These are phyloP conservation scores for Fraxinus quadrangulata DNA, from an alignment of 257 asterid species.

Conservation along the genomic window DNA sequence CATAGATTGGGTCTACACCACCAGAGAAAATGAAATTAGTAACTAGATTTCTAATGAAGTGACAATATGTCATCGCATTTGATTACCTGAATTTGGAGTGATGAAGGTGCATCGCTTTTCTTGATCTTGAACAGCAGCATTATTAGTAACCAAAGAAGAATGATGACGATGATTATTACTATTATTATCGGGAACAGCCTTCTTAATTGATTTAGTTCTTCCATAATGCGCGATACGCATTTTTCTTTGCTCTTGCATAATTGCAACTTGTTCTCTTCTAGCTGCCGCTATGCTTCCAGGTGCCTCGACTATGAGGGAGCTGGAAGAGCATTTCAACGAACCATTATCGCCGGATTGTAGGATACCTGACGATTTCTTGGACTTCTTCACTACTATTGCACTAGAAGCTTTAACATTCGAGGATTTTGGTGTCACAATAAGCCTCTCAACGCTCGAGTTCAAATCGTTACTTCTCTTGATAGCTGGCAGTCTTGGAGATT, in stretches of 20 bases:
- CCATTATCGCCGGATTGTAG: slow-evolving; percentile 14
- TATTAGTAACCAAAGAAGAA: slow-evolving; percentile 16
- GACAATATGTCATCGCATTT: too few species aligned
- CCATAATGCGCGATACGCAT: slow-evolving; percentile 80
- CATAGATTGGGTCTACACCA: slow-evolving; percentile 61
- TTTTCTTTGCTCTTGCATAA: slow-evolving; percentile 66
- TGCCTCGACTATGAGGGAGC: slow-evolving; percentile 41
- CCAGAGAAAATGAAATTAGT: not conserved
- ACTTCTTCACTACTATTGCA: slow-evolving; percentile 34
- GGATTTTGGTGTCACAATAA: slow-evolving; percentile 24
- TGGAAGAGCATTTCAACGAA: slow-evolving; percentile 38
- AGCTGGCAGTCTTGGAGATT: slow-evolving; percentile 50
- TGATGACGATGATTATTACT: not conserved
- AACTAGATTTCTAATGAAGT: not conserved
- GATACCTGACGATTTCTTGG: slow-evolving; percentile 27
- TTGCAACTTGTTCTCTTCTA: slow-evolving; percentile 69
- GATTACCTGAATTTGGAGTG: slow-evolving; percentile 72
- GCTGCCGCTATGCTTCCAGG: slow-evolving; percentile 87
- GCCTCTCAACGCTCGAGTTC: slow-evolving; percentile 36
- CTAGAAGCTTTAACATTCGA: not conserved
- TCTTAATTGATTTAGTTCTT: slow-evolving; percentile 51
- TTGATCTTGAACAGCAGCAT: slow-evolving; percentile 15
- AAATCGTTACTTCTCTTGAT: slow-evolving; percentile 38
- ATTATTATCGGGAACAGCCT: slow-evolving; percentile 25
- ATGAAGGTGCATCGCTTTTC: slow-evolving; percentile 75